Conservation (phyloP, 2,329 filamentous ascomycete species). For the Drechslerella stenobrocha region DNA sequence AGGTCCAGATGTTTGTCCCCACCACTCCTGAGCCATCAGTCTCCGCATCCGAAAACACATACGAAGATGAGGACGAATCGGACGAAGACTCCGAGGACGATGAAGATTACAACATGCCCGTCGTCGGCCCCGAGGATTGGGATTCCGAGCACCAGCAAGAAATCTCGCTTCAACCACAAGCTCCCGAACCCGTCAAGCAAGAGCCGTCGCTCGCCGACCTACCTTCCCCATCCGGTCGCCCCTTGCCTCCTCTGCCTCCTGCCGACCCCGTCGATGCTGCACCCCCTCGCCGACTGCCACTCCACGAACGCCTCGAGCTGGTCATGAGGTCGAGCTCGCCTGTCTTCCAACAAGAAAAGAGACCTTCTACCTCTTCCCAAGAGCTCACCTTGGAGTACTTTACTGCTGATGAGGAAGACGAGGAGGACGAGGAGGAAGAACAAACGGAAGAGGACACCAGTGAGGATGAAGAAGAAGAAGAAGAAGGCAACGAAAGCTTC, state of each 20-base stretch:
- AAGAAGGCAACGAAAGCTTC: constrained; percentile 49
- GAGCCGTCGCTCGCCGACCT: constrained; percentile 20
- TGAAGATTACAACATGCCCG: constrained; percentile 75
- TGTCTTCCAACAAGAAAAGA: constrained; percentile 61
- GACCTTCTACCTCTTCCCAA: constrained; percentile 32
- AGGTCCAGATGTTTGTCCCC: constrained; percentile 98
- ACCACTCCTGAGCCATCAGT: constrained; percentile 94
- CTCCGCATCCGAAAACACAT: constrained; percentile 88
- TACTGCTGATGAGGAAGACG: constrained; percentile 60
- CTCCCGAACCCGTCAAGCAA: constrained; percentile 55
- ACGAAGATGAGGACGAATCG: constrained; percentile 70
- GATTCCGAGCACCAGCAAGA: constrained; percentile 56
- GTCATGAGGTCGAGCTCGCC: constrained; percentile 70
- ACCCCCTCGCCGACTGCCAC: constrained; percentile 48
- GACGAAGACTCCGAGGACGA: constrained; percentile 65
- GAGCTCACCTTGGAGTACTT: constrained; percentile 36
- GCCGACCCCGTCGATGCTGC: constrained; percentile 13
- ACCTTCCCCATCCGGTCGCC: constrained; percentile 61
- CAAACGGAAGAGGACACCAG: constrained; percentile 50
- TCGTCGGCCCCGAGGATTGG: constrained; percentile 98
- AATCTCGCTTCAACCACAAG: constrained; percentile 72
- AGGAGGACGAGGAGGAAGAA: constrained; percentile 53
- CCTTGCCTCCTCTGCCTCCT: constrained; percentile 81
- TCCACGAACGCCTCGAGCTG: constrained; percentile 48
- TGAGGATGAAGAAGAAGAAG: constrained; percentile 37